Percentiles rank a stretch among this genome's conserved stretches.
phyloP scores from a whole-genome alignment of 306 rosid species.

The Glycine tomentella region DNA sequence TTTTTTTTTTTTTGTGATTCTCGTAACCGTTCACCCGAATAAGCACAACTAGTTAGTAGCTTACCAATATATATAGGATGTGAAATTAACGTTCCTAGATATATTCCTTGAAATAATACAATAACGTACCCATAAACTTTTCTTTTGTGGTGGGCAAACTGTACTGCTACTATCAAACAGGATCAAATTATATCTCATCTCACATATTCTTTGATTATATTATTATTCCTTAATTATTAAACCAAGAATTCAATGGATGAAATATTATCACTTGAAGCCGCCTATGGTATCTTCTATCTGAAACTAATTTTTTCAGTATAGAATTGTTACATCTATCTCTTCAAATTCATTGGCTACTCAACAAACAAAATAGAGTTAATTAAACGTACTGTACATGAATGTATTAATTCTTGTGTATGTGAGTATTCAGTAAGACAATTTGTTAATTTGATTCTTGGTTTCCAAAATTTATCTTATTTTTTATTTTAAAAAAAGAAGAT shows the following conservation, averaged over 20 bases:
- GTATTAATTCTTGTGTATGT: too few relatives aligned
- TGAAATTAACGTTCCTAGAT: not conserved
- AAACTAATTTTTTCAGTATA: too few relatives aligned
- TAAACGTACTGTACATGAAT: too few relatives aligned
- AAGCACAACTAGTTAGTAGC: not conserved
- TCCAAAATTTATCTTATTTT: too few relatives aligned
- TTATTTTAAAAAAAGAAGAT: too few relatives aligned
- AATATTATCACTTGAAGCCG: not conserved
- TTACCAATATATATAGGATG: not conserved
- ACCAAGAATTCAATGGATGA: not conserved
- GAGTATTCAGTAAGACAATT: too few relatives aligned
- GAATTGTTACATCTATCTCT: too few relatives aligned
- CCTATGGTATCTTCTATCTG: too few relatives aligned
- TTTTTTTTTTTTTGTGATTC: not conserved
- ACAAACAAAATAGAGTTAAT: too few relatives aligned
- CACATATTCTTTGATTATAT: constrained; percentile 22
- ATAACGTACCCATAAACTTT: not conserved
- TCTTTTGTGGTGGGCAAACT: constrained; percentile 6
- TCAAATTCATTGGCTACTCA: too few relatives aligned
- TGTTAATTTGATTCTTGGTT: too few relatives aligned
- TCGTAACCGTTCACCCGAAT: not conserved
- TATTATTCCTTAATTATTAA: constrained; percentile 28
- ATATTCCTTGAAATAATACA: constrained; percentile 26
- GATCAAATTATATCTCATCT: constrained; percentile 23
- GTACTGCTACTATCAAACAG: not conserved